Evolutionary conservation across 108 stramenopile genomes (phyloP).

Genomic region (Skeletonema grethae): DNA sequence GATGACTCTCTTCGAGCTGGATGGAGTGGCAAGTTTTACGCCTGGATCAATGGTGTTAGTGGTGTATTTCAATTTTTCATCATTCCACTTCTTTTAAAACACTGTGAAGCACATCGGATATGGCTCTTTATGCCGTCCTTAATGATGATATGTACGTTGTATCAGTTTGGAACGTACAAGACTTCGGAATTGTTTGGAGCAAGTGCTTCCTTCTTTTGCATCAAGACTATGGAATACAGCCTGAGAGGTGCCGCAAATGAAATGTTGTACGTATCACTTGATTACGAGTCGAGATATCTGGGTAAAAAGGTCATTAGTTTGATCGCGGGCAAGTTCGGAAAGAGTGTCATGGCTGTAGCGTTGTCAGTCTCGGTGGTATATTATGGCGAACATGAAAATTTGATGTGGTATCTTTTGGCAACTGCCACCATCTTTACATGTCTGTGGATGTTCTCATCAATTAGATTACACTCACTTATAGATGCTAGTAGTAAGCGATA

Average conservation of each 20-base stretch:
- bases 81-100: constrained; percentile 46
- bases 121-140: constrained; percentile 57
- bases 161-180: constrained; percentile 28
- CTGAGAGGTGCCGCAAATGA: constrained; percentile 55
- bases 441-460: constrained; percentile 36
- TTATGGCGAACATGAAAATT: constrained; percentile 32
- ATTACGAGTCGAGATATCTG: constrained; percentile 64
- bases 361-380: constrained; percentile 40
- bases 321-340: constrained; percentile 63
- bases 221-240: constrained; percentile 67
- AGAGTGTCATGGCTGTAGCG: constrained; percentile 54
- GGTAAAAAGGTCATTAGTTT: constrained; percentile 64
- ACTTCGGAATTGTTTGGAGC: constrained; percentile 38
- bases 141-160: constrained; percentile 50
- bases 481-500: constrained; percentile 19
- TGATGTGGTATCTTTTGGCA: constrained; percentile 44
- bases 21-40: constrained; percentile 60
- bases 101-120: constrained; percentile 36
- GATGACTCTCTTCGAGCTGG: constrained; percentile 55
- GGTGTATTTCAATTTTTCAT: constrained; percentile 65
- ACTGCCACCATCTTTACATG: constrained; percentile 27
- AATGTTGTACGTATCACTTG: constrained; percentile 61
- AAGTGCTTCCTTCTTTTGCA: constrained; percentile 48
- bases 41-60: constrained; percentile 58
- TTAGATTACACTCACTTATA: constrained; percentile 44